Percentiles rank a stretch among this genome's conserved stretches.
Evolutionary conservation across 129 eudicot species (phyloP).

Genomic region (Heracleum sosnowskyi): DNA sequence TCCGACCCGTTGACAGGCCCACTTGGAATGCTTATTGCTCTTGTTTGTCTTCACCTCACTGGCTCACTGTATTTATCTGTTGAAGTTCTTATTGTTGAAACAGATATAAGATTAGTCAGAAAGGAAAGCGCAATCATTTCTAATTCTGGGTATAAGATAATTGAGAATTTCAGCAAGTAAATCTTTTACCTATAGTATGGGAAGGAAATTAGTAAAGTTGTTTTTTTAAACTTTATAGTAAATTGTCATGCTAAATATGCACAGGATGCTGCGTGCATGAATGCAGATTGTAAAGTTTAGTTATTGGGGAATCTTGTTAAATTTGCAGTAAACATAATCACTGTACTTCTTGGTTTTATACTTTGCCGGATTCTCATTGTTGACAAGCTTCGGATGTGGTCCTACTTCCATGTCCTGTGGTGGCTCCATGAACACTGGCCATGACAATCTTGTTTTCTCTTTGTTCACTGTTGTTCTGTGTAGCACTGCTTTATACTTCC

Average conservation of each 20-base stretch:
- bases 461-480: constrained; percentile 26
- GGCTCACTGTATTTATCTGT: not conserved
- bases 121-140: not conserved
- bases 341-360: constrained; percentile 14
- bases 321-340: constrained; percentile 15
- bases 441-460: constrained; percentile 20
- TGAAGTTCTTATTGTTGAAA: not conserved
- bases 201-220: not conserved
- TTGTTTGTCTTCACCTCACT: not conserved
- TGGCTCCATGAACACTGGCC: constrained; percentile 26
- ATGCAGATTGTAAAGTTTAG: not conserved
- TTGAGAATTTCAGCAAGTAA: not conserved
- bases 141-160: not conserved
- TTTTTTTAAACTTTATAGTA: not conserved
- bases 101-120: not conserved
- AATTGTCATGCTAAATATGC: not conserved
- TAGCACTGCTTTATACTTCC: constrained; percentile 19
- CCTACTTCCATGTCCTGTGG: constrained; percentile 15
- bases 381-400: constrained; percentile 18
- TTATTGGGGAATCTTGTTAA: constrained; percentile 18
- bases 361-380: constrained; percentile 15
- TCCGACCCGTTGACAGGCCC: too few relatives aligned
- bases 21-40: not conserved
- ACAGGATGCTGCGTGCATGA: not conserved
- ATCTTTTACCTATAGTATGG: not conserved